Base-by-base conservation (phyloP, 1,139 yeast genomes). In the Geotrichum restrictum region DNA sequence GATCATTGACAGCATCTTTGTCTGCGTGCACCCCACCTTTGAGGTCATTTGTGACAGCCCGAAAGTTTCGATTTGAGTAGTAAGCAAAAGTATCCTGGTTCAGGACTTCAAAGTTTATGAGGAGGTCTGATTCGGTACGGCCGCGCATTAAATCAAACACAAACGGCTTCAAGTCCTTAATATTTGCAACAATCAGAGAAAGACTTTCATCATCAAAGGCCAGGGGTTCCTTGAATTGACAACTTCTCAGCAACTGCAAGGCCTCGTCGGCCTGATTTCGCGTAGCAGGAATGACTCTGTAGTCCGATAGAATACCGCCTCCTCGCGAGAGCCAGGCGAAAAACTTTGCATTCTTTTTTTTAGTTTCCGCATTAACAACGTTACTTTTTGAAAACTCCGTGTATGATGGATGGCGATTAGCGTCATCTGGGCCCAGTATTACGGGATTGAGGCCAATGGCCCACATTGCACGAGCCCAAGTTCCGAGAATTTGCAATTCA, bases 401-500 rank as follows among this genome's bases (percentile, higher is more conserved):
- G 41, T 49, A 66, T 16, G 54, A 43, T 2, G 59, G 58, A 41
- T 62, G 64, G 27, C 52, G 45, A 27, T 45, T 41, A 27, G 64
- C 59, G 41, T 64, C 62, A 10, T 53, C 41, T 6, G 44, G 42
- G n/a, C 58, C 58, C 18, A 66, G 57, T 7, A 67, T 63, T 5
- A 60, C 59, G 1, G 71, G 71, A 38, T 63, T 60, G 53, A 67
- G 65, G 3, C 71, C 71, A 8, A 59, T 58, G 3, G 69, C 62
- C 64, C 64, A 67, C 62, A 64, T 61, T 7, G 69, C 66, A 27
- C 60, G 59, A 43, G 62, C 61, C 71, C 71, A 67, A 3, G 62
- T 62, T 13, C 59, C 55, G 4, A 66, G 38, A 6, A 65, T 53
- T 3, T 52, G 57, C 14, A 41, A 48, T 46, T 64, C 67, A 6